These are phyloP conservation scores for Sonneratia caseolaris DNA, from an alignment of 345 rosid genomes.

Conservation along the genomic window DNA sequence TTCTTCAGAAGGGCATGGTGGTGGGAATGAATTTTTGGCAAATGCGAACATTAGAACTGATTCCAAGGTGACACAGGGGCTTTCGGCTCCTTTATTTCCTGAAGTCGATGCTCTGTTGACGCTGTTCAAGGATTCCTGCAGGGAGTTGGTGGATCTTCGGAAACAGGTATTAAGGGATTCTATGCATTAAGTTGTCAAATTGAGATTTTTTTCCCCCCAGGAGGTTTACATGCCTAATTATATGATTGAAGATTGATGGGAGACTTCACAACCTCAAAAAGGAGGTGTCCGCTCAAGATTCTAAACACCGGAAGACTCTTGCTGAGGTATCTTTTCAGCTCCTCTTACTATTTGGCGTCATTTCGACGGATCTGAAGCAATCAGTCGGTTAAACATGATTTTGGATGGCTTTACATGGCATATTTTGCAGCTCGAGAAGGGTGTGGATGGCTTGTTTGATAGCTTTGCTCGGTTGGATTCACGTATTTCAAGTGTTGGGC, in stretches of 20 bases:
- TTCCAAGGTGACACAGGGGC: slow-evolving; percentile 41
- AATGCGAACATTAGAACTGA: slow-evolving; percentile 70
- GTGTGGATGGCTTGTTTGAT: slow-evolving; percentile 88
- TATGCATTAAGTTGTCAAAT: not conserved
- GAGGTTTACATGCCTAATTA: not conserved
- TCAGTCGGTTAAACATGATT: not conserved
- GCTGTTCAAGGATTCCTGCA: slow-evolving; percentile 79
- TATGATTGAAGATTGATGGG: slow-evolving; percentile 68
- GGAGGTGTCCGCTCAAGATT: slow-evolving; percentile 85
- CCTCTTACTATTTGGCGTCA: not conserved
- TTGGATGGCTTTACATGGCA: slow-evolving; percentile 66
- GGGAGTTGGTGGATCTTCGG: slow-evolving; percentile 82
- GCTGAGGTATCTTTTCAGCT: slow-evolving; percentile 52
- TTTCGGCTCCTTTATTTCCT: slow-evolving; percentile 71
- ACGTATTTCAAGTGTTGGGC: slow-evolving; percentile 77
- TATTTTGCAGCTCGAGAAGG: slow-evolving; percentile 81
- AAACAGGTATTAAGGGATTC: slow-evolving; percentile 46
- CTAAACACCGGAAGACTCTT: slow-evolving; percentile 88
- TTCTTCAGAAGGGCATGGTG: slow-evolving; percentile 51
- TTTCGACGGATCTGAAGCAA: not conserved
- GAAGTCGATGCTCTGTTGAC: slow-evolving; percentile 84
- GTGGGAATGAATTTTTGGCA: slow-evolving; percentile 52
- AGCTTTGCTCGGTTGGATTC: slow-evolving; percentile 97
- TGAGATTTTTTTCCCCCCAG: not conserved
- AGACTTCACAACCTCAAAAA: slow-evolving; percentile 75